A percentile compares a stretch with the other conserved stretches of the same genome.
These are phyloP conservation scores for Ophiostoma triangulosporum DNA, from an alignment of 2,329 filamentous ascomycete species.

Conservation along the genomic window DNA sequence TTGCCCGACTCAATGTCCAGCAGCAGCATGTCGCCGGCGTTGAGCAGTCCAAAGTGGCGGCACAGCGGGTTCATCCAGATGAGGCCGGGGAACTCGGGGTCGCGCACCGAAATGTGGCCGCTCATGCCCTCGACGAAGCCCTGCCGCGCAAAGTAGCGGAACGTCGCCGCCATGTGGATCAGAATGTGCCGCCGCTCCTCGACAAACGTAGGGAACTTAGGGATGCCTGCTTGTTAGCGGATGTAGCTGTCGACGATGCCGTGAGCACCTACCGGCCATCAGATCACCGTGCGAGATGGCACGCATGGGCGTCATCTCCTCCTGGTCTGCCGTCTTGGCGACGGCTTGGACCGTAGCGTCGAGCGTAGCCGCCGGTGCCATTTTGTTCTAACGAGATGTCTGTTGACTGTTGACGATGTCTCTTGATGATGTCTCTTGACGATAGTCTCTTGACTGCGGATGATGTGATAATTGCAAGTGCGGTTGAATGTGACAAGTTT, in stretches of 20 bases:
- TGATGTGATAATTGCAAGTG: no score
- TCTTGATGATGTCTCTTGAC: neutral
- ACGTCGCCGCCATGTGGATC: conserved; percentile 42
- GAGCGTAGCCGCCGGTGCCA: conserved; percentile 16
- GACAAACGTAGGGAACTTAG: conserved; percentile 25
- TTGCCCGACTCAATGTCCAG: conserved; percentile 40
- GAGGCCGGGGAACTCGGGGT: conserved; percentile 38
- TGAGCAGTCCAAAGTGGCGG: conserved; percentile 43
- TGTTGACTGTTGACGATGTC: neutral
- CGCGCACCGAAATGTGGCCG: conserved; percentile 47
- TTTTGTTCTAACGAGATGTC: conserved; percentile 1
- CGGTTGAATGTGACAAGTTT: no score
- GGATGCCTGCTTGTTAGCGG: conserved; percentile 19
- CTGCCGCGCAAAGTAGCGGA: conserved; percentile 46
- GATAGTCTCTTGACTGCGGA: no score
- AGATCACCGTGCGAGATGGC: conserved; percentile 20
- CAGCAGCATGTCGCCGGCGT: conserved; percentile 41
- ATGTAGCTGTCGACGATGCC: no score
- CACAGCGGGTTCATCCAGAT: conserved; percentile 52
- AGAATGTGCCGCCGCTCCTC: conserved; percentile 45
- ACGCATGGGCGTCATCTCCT: conserved; percentile 16
- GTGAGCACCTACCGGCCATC: conserved; percentile 11
- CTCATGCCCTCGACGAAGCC: conserved; percentile 48
- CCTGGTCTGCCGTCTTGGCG: conserved; percentile 5
- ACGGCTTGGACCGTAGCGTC: neutral